Evolutionary conservation across 2,329 filamentous ascomycete genomes (phyloP).

Genomic region (Sordariomycetes sp.): DNA sequence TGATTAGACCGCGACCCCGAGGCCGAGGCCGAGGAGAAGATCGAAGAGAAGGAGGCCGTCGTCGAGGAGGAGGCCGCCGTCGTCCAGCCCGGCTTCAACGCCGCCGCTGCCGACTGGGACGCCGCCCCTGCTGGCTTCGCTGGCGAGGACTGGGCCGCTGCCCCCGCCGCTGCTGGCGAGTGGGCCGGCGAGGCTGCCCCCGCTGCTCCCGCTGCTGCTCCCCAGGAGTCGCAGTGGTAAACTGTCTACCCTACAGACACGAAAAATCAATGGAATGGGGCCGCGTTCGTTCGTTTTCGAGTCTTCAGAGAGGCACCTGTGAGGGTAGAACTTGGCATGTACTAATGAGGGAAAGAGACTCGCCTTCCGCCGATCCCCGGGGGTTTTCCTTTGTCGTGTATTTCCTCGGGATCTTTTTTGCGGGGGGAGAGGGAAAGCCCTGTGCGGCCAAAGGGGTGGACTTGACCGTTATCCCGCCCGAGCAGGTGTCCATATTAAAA

Average conservation of each 20-base stretch:
- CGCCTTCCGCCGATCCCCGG: constrained; percentile 16
- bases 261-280: not conserved
- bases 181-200: constrained; percentile 49
- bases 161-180: constrained; percentile 53
- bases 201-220: constrained; percentile 31
- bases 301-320: constrained; percentile 4
- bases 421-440: constrained; percentile 81
- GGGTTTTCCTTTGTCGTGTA: constrained; percentile 8
- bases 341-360: constrained; percentile 99
- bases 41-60: constrained; percentile 83
- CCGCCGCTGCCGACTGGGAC: constrained; percentile 69
- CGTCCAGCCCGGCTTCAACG: constrained; percentile 63
- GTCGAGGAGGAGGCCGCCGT: constrained; percentile 71
- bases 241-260: constrained; percentile 5
- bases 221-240: constrained; percentile 42
- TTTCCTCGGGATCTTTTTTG: constrained; percentile 9
- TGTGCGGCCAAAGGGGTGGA: constrained; percentile 78
- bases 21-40: constrained; percentile 98
- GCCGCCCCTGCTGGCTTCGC: constrained; percentile 60
- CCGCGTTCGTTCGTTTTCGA: constrained; percentile 1
- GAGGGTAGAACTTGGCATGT: constrained; percentile 36
- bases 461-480: constrained; percentile 73
- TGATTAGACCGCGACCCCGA: constrained; percentile 83
- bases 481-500: constrained; percentile 3
- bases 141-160: constrained; percentile 50